Evolutionary conservation across 345 rosid genomes (phyloP), one percentile per base, ranked within the genome.

Genomic region (Sapria himalayana): DNA sequence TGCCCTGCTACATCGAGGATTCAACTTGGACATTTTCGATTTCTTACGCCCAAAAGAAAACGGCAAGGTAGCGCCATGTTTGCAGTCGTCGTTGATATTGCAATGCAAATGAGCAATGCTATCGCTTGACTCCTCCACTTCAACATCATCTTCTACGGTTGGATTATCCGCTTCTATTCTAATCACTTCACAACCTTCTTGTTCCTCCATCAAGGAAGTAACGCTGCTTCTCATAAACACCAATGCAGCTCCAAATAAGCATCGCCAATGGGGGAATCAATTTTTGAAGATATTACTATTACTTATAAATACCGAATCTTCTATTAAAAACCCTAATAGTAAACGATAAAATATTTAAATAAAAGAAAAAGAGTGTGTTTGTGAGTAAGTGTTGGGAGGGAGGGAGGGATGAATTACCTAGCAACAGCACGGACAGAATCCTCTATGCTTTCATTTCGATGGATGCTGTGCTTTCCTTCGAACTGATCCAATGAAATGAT

Each of bases 381-480:
- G 20, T 29, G 11, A 22, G 8, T 1, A 27, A 12, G 20, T 27
- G 54, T 46, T 34, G 22, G 52, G 62, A 48, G 54, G 10, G 41
- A 50, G 22, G 46, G 43, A 45, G 19, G 41, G 43, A 37, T 51
- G 14, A 49, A 50, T 63, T 67, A 81, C 93, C 93, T 77, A 49
- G 63, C 63, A 8, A 61, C 43, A 48, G 63, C 66, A 48, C 77
- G 81, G 33, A 57, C 33, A 33, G 74, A 76, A 58, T 76, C 70
- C 33, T 63, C 73, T 54, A 77, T 65, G 67, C 81, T 80, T 25
- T 54, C 73, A 58, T 74, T 77, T 57, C 59, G 76, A 29, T 56
- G 61, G 34, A 62, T 56, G 63, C 69, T 67, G 46, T 67, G 82
- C 10, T 67, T 81, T 38, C 57, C 59, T 25, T 55, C 58, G 22